These are phyloP conservation scores for Phytophthora pistaciae DNA, from an alignment of 352 stramenopile genomes.

Conservation along the genomic window DNA sequence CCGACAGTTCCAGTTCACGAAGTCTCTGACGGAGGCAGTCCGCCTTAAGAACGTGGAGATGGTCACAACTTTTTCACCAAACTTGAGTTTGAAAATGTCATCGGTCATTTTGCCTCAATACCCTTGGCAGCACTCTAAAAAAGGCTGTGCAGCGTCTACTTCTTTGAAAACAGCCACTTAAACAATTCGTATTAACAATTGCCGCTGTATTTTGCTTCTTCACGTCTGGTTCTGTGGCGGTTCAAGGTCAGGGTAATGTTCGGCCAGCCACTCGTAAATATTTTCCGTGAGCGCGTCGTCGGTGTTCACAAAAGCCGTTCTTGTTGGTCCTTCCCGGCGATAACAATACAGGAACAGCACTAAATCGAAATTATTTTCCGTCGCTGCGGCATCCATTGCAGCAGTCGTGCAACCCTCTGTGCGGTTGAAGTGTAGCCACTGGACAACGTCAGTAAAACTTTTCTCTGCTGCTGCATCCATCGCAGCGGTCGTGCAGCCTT, in stretches of 20 bases:
- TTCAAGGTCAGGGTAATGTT: neutral
- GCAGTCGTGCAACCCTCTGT: neutral
- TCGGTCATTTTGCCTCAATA: too few relatives aligned
- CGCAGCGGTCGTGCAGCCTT: neutral
- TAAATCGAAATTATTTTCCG: neutral
- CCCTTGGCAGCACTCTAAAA: too few relatives aligned
- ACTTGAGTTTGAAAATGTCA: too few relatives aligned
- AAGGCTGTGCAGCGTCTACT: too few relatives aligned
- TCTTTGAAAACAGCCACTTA: too few relatives aligned
- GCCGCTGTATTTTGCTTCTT: too few relatives aligned
- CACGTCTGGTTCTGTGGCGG: neutral
- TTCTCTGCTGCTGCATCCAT: neutral
- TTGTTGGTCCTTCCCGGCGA: neutral
- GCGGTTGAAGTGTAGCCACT: neutral
- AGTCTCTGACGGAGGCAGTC: too few relatives aligned
- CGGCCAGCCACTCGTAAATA: neutral
- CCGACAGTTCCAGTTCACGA: too few relatives aligned
- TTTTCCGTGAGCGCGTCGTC: neutral
- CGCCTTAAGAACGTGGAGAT: too few relatives aligned
- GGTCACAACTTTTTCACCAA: too few relatives aligned
- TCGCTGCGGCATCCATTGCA: neutral
- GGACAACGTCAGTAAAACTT: neutral
- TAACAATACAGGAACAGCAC: neutral
- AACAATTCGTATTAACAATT: too few relatives aligned
- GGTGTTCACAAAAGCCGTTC: neutral